Percentiles rank a stretch among this genome's conserved stretches.
Conservation (phyloP, 106 monocot species). For the Apostasia ramifera region DNA sequence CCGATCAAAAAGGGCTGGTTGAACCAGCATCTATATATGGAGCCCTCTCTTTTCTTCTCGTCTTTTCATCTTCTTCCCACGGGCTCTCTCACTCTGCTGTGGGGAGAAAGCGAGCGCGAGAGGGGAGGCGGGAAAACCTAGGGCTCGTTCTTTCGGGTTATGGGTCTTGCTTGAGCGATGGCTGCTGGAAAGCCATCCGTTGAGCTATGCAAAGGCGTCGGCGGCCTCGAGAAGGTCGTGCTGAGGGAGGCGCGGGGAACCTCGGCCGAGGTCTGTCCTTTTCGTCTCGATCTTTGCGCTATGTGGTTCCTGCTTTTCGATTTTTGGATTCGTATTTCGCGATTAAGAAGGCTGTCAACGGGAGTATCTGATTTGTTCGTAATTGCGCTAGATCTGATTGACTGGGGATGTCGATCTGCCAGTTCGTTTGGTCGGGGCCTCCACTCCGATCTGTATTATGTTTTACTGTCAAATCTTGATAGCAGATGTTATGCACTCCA, state of each 20-base stretch:
- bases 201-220: slow-evolving; percentile 38
- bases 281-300: background rate
- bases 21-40: no score
- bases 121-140: slow-evolving; percentile 3
- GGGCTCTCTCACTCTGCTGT: background rate
- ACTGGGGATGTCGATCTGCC: no score
- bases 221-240: slow-evolving; percentile 48
- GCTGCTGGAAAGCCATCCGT: slow-evolving; percentile 27
- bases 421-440: no score
- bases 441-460: no score
- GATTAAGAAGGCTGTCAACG: background rate
- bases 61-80: no score
- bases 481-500: no score
- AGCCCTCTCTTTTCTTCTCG: no score
- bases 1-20: no score
- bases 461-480: no score
- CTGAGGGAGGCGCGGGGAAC: slow-evolving; percentile 31
- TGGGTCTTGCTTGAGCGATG: slow-evolving; percentile 42
- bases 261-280: slow-evolving; percentile 39
- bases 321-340: background rate
- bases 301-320: background rate
- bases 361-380: no score
- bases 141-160: slow-evolving; percentile 28
- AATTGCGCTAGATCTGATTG: no score
- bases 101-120: slow-evolving; percentile 4